These are phyloP conservation scores for Suillus variegatus DNA, from an alignment of 768 basidiomycete genomes.

Conservation along the genomic window DNA sequence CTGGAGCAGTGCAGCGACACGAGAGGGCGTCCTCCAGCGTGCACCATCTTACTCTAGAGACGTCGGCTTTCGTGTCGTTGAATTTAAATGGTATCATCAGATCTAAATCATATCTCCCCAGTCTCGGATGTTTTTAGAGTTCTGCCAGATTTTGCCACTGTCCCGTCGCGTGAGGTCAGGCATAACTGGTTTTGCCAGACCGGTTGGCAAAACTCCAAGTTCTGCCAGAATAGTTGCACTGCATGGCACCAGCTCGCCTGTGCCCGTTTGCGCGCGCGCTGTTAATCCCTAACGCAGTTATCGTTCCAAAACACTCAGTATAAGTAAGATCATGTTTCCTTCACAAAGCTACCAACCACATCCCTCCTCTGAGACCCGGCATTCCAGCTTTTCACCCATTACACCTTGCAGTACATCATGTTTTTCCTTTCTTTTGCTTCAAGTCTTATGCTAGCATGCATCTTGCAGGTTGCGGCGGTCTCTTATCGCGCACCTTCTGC, in stretches of 20 bases:
- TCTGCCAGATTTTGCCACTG: no score
- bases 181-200: neutral
- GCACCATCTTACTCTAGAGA: no score
- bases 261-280: neutral
- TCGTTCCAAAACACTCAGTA: neutral
- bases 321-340: neutral
- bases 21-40: no score
- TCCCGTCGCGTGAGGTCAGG: conserved; percentile 1
- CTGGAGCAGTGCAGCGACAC: neutral
- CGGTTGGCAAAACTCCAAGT: neutral
- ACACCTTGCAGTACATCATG: neutral
- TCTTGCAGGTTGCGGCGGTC: conserved; percentile 8
- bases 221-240: neutral
- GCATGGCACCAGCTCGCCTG: neutral
- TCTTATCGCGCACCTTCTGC: conserved; percentile 1
- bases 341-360: neutral
- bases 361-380: neutral
- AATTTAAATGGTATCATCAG: no score
- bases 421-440: neutral
- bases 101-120: no score
- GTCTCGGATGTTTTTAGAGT: no score
- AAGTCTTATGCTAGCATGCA: neutral
- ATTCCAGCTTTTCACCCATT: neutral
- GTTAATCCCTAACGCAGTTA: neutral
- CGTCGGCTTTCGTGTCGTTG: no score